Percentiles rank a stretch among this genome's conserved stretches.
Conservation (phyloP, 768 basidiomycete species). For the Xerocomellus intermedius region DNA sequence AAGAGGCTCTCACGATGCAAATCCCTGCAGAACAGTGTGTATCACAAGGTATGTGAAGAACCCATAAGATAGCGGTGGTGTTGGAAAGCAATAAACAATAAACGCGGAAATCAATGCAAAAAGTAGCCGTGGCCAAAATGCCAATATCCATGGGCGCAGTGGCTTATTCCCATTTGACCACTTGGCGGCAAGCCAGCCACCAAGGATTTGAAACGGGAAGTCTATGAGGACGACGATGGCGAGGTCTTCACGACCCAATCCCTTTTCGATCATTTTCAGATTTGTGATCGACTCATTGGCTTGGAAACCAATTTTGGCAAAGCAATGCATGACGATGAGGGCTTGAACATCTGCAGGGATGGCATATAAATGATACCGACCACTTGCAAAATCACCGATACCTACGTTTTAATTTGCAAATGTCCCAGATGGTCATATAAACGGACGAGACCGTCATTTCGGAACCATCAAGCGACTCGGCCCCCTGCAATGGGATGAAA, state of each 20-base stretch:
- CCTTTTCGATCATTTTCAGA: constrained; percentile 96
- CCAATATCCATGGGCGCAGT: constrained; percentile 83
- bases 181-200: constrained; percentile 90
- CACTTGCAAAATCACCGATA: neutral
- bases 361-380: neutral
- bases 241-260: constrained; percentile 91
- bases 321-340: constrained; percentile 80
- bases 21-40: constrained; percentile 80
- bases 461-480: constrained; percentile 65
- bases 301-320: constrained; percentile 93
- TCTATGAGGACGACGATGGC: constrained; percentile 95
- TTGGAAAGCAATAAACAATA: constrained; percentile 84
- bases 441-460: constrained; percentile 91
- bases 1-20: constrained; percentile 65
- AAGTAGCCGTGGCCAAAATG: constrained; percentile 83
- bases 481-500: constrained; percentile 50
- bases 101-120: constrained; percentile 72
- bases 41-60: constrained; percentile 83
- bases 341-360: constrained; percentile 75
- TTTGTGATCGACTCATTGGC: constrained; percentile 90
- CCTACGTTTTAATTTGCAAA: constrained; percentile 88
- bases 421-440: constrained; percentile 93
- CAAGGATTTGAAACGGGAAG: constrained; percentile 95
- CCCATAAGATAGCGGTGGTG: constrained; percentile 61
- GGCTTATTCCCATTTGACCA: constrained; percentile 84